Percentiles rank a stretch among this genome's conserved stretches.
Conservation (phyloP, 495 filamentous ascomycete genomes). For the Neurospora discreta region DNA sequence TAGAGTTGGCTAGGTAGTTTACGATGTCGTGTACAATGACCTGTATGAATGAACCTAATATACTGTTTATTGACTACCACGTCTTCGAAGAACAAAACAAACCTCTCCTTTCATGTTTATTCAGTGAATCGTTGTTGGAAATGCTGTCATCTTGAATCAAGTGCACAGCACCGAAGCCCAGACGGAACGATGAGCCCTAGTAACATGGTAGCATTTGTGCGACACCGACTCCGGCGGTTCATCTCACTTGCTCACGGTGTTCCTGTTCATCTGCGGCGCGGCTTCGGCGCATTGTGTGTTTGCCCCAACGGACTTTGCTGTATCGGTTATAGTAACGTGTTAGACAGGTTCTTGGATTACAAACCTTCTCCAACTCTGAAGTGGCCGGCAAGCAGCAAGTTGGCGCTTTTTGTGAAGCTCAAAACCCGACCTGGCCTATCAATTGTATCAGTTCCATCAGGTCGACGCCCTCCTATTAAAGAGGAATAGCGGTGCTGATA, state of each 20-base stretch:
- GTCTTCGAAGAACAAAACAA: not conserved
- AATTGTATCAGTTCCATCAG: not conserved
- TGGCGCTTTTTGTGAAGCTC: not conserved
- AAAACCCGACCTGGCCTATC: not conserved
- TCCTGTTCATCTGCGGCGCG: not conserved
- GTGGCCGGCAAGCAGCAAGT: not conserved
- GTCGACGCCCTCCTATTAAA: not conserved
- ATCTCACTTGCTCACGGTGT: not conserved
- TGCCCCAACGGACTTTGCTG: not conserved
- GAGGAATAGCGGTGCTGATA: not conserved
- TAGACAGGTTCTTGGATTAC: not conserved
- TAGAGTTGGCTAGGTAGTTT: not conserved
- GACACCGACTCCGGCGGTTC: not conserved
- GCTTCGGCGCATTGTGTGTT: not conserved
- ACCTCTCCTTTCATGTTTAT: not conserved
- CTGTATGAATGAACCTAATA: not conserved
- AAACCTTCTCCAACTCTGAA: not conserved
- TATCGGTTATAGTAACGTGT: not conserved
- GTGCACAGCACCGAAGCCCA: not conserved
- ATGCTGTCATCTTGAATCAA: not conserved
- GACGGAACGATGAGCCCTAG: not conserved
- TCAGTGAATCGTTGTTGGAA: not conserved
- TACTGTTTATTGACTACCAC: not conserved
- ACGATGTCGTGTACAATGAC: not conserved
- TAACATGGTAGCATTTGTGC: not conserved